Evolutionary conservation across 2,329 filamentous ascomycete species (phyloP).

Genomic region (Ophiostoma angusticollis): DNA sequence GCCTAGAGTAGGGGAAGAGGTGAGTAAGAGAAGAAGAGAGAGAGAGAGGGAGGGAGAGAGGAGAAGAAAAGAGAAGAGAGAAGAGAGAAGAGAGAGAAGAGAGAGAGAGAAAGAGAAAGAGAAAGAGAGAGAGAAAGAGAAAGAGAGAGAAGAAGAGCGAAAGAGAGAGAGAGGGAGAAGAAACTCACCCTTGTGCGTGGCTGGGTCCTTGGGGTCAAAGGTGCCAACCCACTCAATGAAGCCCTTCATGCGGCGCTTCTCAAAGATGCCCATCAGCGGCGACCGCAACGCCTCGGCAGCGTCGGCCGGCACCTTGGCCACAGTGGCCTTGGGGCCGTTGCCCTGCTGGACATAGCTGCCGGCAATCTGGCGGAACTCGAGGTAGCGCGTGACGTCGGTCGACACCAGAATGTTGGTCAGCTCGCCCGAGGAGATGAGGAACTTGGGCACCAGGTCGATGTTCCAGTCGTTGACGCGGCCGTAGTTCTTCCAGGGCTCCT

Average conservation of each 20-base stretch:
- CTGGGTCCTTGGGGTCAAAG: conserved; percentile 69
- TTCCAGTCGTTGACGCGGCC: conserved; percentile 97
- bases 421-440: conserved; percentile 97
- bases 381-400: conserved; percentile 78
- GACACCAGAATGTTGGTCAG: conserved; percentile 97
- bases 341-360: conserved; percentile 96
- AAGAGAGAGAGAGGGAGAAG: not conserved
- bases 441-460: conserved; percentile 95
- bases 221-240: conserved; percentile 92
- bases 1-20: conserved; percentile 41
- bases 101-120: not conserved
- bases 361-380: conserved; percentile 88
- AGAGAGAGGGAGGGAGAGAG: no score
- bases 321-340: conserved; percentile 65
- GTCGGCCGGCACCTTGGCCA: conserved; percentile 94
- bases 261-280: conserved; percentile 90
- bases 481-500: conserved; percentile 97
- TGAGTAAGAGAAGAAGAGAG: not conserved
- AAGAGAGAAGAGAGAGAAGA: not conserved
- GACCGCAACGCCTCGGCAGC: conserved; percentile 82
- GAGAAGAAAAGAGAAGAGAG: not conserved
- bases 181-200: conserved; percentile 73
- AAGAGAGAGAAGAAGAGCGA: not conserved
- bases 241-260: conserved; percentile 93
- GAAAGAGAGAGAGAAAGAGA: not conserved